phyloP scores from a whole-genome alignment of 1,284 basidiomycete genomes.

The Anthracocystis setariae region DNA sequence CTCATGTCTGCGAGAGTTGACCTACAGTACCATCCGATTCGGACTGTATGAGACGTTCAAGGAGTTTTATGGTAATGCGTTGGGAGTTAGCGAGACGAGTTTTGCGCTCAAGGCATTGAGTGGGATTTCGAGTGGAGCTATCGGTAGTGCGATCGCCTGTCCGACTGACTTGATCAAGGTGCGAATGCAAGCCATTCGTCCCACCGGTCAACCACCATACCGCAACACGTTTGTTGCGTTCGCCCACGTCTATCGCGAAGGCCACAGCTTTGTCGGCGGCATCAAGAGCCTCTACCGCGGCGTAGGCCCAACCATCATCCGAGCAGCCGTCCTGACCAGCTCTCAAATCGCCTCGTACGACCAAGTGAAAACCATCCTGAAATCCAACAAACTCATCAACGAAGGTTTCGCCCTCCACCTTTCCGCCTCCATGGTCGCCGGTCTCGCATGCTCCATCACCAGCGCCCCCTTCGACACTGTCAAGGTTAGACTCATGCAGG shows the following conservation, averaged over 20 bases:
- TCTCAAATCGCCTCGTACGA: slow-evolving; percentile 57
- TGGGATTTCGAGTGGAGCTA: slow-evolving; percentile 52
- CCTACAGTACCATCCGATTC: slow-evolving; percentile 56
- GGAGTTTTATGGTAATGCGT: slow-evolving; percentile 28
- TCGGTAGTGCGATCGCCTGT: slow-evolving; percentile 52
- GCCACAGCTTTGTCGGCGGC: slow-evolving; percentile 32
- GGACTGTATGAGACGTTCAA: slow-evolving; percentile 58
- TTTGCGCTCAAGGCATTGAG: slow-evolving; percentile 56
- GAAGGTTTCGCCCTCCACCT: slow-evolving; percentile 53
- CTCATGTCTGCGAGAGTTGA: slow-evolving; percentile 50
- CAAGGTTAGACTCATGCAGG: slow-evolving; percentile 58
- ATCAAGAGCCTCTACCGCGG: slow-evolving; percentile 50
- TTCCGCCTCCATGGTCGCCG: slow-evolving; percentile 53
- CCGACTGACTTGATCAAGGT: slow-evolving; percentile 59
- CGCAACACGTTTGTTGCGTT: slow-evolving; percentile 52
- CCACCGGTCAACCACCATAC: slow-evolving; percentile 45
- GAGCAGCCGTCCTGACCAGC: slow-evolving; percentile 52
- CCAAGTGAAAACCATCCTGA: slow-evolving; percentile 48
- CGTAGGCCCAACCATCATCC: slow-evolving; percentile 50
- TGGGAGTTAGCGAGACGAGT: slow-evolving; percentile 32
- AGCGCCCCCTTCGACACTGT: slow-evolving; percentile 55
- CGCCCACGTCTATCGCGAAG: slow-evolving; percentile 44
- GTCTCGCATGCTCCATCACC: slow-evolving; percentile 47
- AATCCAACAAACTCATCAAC: slow-evolving; percentile 20
- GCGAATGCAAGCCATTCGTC: slow-evolving; percentile 54